Evolutionary conservation across 306 rosid species (phyloP).

Genomic region (Dalbergia oliveri): DNA sequence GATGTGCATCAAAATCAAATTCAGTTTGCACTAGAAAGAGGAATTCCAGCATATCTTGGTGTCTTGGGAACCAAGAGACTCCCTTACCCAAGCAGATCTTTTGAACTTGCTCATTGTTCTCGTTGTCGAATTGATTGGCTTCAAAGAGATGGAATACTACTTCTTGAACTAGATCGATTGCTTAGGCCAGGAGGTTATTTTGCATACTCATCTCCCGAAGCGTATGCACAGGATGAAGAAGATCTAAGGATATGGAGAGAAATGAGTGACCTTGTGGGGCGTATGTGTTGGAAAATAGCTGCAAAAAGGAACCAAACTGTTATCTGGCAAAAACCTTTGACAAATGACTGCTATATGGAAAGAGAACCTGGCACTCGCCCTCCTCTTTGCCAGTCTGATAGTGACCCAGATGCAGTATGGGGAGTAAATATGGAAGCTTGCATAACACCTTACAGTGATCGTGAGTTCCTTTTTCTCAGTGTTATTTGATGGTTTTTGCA

Average conservation of each 20-base stretch:
- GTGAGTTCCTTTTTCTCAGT: constrained; percentile 60
- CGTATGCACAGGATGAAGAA: constrained; percentile 98
- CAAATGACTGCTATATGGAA: constrained; percentile 84
- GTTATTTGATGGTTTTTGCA: constrained; percentile 43
- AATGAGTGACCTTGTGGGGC: constrained; percentile 88
- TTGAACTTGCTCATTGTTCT: constrained; percentile 97
- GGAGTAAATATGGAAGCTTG: constrained; percentile 93
- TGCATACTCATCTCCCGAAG: constrained; percentile 95
- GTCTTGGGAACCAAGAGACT: constrained; percentile 95
- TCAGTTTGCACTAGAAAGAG: constrained; percentile 97
- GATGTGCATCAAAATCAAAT: constrained; percentile 99
- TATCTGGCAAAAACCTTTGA: constrained; percentile 92
- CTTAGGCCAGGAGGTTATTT: constrained; percentile 95
- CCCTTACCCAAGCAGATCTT: constrained; percentile 98
- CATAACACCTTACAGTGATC: constrained; percentile 81
- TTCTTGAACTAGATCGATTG: constrained; percentile 89
- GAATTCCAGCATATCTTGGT: constrained; percentile 95
- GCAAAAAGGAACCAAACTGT: constrained; percentile 89
- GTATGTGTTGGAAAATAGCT: constrained; percentile 93
- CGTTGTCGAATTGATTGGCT: constrained; percentile 99
- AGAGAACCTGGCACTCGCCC: constrained; percentile 88
- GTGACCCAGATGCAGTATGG: constrained; percentile 89
- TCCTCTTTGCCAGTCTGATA: constrained; percentile 86
- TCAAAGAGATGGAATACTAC: constrained; percentile 93
- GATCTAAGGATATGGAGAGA: constrained; percentile 92